Evolutionary conservation across 2,329 filamentous ascomycete species (phyloP), one percentile per base, ranked within the genome.

Genomic region (Paramyrothecium sp.): DNA sequence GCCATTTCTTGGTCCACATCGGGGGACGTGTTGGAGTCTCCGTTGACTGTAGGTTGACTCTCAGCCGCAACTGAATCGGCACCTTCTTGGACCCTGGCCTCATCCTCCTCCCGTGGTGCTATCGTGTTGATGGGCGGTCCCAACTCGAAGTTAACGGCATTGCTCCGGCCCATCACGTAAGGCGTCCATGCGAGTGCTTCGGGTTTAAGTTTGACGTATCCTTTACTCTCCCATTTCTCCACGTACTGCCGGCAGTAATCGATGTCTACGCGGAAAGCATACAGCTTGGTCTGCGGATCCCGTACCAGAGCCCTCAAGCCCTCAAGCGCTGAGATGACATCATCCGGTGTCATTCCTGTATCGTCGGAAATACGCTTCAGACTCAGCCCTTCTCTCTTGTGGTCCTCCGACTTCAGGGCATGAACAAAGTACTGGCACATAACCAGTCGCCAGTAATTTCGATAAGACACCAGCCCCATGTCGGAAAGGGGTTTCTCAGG

Each of bases 401-500:
- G 60, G n/a, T 65, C 62, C 2, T 62, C 68, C 2, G 60, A 60
- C 10, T 70, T 66, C 60, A 73, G 64, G 13, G 66, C 57, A 62
- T 88, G 75, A 41, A 93, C 78, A 7, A 99, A 81, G 64, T 97
- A 91, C 60, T 90, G 89, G 69, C 93, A 97, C 55, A 99, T 78
- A 2, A 96, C 82, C 11, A 97, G 79, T 20, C 95, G 89, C 95
- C 95, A 99, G 73, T 99, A 99, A 67, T 96, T 97, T 49, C 95
- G 87, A 71, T 99, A 99, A 2, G 94, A 98, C 3, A 98, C 94
- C 44, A 99, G 76, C 3, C 95, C 95, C 92, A 99, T 97, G 69
- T 99, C 95, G 0, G 95, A 98, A 3, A 99, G 82, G 0, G 95
- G 95, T 73, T 99, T 99, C 72, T 99, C 95, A 0, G 95, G 95